phyloP scores from a whole-genome alignment of 306 rosid genomes.

The Heteromeles arbutifolia region DNA sequence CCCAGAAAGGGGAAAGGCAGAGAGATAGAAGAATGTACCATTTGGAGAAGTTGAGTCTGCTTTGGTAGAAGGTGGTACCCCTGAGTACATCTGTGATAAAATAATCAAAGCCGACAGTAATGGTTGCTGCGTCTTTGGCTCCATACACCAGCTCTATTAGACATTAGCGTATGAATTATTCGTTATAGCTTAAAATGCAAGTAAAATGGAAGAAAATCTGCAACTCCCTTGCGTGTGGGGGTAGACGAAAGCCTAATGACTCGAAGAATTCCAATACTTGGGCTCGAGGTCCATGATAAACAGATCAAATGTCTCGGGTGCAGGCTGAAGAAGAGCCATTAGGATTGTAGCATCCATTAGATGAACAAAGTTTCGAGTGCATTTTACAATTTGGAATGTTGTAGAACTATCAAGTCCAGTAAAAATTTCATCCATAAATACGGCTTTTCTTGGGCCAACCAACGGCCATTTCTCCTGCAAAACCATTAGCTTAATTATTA shows the following conservation, averaged over 20 bases:
- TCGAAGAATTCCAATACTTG: conserved; percentile 63
- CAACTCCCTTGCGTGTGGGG: conserved; percentile 73
- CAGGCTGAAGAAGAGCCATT: conserved; percentile 90
- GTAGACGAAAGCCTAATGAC: conserved; percentile 62
- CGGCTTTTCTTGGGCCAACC: conserved; percentile 84
- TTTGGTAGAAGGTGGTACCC: too few relatives aligned
- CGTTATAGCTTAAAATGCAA: too few relatives aligned
- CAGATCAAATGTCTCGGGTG: conserved; percentile 83
- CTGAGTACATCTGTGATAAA: too few relatives aligned
- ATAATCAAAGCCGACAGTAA: too few relatives aligned
- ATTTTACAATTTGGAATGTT: conserved; percentile 76
- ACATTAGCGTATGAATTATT: too few relatives aligned
- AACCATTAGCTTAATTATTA: not conserved
- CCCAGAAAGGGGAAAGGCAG: not conserved
- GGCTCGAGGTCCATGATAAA: conserved; percentile 76
- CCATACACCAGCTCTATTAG: too few relatives aligned
- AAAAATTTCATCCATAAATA: conserved; percentile 89
- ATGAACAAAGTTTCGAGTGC: conserved; percentile 74
- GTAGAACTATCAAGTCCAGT: conserved; percentile 93
- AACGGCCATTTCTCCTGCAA: conserved; percentile 76
- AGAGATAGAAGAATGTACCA: conserved; percentile 37
- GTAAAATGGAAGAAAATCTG: conserved; percentile 60
- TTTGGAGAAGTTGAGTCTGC: conserved; percentile 45
- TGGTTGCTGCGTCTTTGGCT: too few relatives aligned
- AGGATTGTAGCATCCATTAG: conserved; percentile 77